Conservation (phyloP, 345 rosid genomes). For the Brassica napus region DNA sequence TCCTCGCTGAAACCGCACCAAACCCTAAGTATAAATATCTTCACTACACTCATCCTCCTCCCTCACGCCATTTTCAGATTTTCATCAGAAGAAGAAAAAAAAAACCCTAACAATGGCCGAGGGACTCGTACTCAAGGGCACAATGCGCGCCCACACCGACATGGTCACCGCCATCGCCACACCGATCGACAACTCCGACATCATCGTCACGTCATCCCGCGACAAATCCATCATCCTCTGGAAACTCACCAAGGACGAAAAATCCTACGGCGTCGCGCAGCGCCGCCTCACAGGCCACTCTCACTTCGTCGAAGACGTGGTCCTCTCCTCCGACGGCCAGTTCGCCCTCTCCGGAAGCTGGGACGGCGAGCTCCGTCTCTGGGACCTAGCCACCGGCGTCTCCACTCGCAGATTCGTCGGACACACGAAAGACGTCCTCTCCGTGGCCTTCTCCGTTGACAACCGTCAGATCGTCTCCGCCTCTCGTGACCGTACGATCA, state of each 20-base stretch:
- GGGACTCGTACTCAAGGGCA: constrained; percentile 1
- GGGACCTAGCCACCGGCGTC: neutral
- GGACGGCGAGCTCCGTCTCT: constrained; percentile 4
- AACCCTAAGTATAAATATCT: neutral
- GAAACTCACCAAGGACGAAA: neutral
- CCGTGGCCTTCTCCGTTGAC: neutral
- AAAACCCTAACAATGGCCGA: neutral
- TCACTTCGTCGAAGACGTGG: neutral
- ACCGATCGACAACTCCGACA: neutral
- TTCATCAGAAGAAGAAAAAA: neutral
- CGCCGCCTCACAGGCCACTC: neutral
- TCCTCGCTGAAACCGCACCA: neutral
- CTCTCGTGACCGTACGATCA: neutral
- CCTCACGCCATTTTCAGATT: neutral
- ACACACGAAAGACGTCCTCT: neutral
- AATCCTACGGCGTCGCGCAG: neutral
- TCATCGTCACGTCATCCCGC: neutral
- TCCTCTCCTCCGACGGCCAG: neutral
- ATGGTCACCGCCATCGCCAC: constrained; percentile 4
- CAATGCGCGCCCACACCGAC: constrained; percentile 7
- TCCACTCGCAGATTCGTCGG: neutral
- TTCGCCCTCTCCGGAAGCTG: neutral
- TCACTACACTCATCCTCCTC: neutral
- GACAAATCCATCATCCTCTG: constrained; percentile 1
- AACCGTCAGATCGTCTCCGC: neutral